A percentile compares a stretch with the other conserved stretches of the same genome.
Conservation (phyloP, 2,329 filamentous ascomycete species). For the Cercospora canescens region DNA sequence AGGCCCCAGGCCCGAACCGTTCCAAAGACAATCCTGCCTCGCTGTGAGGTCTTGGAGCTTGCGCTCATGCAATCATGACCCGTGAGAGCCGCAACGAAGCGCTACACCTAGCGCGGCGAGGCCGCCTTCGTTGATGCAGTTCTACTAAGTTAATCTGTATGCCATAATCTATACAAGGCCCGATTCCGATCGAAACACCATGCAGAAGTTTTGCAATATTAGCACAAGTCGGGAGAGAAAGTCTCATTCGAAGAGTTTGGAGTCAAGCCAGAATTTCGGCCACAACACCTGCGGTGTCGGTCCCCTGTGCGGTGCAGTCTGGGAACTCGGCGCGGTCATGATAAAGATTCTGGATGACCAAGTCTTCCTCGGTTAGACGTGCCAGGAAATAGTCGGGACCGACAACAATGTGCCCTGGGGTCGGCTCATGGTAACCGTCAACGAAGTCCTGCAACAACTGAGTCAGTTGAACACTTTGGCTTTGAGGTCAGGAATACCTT, state of each 20-base stretch:
- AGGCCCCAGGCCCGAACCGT: not conserved
- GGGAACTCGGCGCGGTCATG: not conserved
- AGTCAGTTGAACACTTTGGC: not conserved
- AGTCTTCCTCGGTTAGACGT: not conserved
- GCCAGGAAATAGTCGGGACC: constrained; percentile 25
- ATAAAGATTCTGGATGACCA: not conserved
- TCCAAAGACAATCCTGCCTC: not conserved
- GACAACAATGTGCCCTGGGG: constrained; percentile 15
- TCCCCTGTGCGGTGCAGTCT: not conserved
- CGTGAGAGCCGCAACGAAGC: not conserved
- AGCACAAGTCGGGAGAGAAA: not conserved
- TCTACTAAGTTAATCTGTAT: constrained; percentile 2
- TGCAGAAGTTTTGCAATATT: not conserved
- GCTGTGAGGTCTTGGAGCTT: not conserved
- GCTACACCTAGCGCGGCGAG: not conserved
- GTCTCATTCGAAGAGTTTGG: not conserved
- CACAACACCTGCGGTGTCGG: not conserved
- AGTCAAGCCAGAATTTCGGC: not conserved
- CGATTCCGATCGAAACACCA: not conserved
- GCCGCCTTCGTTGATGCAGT: not conserved
- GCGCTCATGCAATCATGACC: not conserved
- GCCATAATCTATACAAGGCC: not conserved
- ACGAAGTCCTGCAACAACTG: constrained; percentile 7
- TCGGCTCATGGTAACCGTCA: constrained; percentile 15
- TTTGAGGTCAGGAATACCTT: constrained; percentile 9